Evolutionary conservation across 2,329 filamentous ascomycete species (phyloP), one percentile per base, ranked within the genome.

Genomic region (Tolypocladium tropicale): DNA sequence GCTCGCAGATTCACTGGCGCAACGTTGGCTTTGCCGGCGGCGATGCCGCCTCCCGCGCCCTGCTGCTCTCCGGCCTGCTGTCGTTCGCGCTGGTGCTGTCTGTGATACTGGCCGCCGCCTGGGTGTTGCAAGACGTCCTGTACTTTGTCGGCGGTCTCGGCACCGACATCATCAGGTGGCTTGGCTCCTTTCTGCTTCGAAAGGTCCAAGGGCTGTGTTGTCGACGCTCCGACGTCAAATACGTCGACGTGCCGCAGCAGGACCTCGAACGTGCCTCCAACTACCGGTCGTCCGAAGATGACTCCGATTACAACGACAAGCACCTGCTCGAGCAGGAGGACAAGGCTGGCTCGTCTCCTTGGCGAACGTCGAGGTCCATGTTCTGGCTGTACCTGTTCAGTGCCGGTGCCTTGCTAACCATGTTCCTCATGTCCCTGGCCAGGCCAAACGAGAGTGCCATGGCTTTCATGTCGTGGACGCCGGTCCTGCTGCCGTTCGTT

Each of bases 401-500:
- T 14, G 54, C 37, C 14, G 21, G 59, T 9, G 48, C 39, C 0
- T 43, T 68, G 18, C n/a, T 63, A 1, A 59, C 59, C 16, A 63
- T 67, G 37, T 21, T 63, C 11, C 36, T 68, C 16, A 55, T 61
- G 2, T 56, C 60, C 4, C 16, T 62, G 1, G 53, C 63, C 16
- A 65, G 70, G 11, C 70, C 70, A 0, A 52, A 59, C 14, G 65
- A 69, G 28, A 62, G 61, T 53, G 67, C 70, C 2, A 57, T 72
- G 14, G 61, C 62, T 7, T 72, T 70, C 58, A 62, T 72, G 54
- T 72, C 70, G 0, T 72, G 70, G 66, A 71, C 70, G 0, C 57
- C 66, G 3, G 62, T 61, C 2, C 51, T 72, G 3, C 56, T 71
- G 5, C 70, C 70, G 0, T 67, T 72, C 34, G 63, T 72, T 25